Percentiles rank a stretch among this genome's conserved stretches.
phyloP scores from a whole-genome alignment of 2,329 filamentous ascomycete genomes.

The Amauroascus niger region DNA sequence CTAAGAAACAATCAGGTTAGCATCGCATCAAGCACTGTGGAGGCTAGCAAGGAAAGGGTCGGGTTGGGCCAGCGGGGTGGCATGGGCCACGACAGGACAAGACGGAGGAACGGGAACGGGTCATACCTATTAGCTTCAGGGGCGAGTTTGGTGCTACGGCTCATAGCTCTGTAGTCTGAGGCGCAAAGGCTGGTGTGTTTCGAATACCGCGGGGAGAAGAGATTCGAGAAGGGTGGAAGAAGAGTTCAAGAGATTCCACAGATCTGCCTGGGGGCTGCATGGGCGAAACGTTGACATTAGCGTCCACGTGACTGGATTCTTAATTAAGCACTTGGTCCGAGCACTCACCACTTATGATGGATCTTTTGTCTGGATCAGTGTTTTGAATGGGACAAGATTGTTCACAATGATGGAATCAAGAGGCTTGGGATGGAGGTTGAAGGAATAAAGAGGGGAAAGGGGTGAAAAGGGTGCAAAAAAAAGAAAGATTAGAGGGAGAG shows the following conservation, averaged over 20 bases:
- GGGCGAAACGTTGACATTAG: not conserved
- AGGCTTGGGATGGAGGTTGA: not conserved
- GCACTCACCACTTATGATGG: not conserved
- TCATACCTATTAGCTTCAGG: constrained; percentile 97
- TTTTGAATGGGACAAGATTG: not conserved
- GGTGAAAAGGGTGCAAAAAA: too few relatives aligned
- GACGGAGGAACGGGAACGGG: not conserved
- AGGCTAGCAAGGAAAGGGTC: not conserved
- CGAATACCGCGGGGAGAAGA: constrained; percentile 5
- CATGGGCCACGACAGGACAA: not conserved
- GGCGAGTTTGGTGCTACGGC: constrained; percentile 91
- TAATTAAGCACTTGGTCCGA: not conserved
- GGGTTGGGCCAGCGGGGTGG: not conserved
- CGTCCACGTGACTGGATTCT: constrained; percentile 5
- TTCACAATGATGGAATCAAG: not conserved
- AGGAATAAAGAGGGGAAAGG: not conserved
- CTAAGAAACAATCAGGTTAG: constrained; percentile 38
- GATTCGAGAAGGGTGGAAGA: not conserved
- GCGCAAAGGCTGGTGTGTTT: not conserved
- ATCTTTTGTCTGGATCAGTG: not conserved
- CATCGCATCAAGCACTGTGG: constrained; percentile 6
- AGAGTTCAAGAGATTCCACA: not conserved
- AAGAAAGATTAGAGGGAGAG: too few relatives aligned
- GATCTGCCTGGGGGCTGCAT: constrained; percentile 2
- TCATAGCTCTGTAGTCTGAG: constrained; percentile 60